Evolutionary conservation across 169 alveolate genomes (phyloP), one percentile per base, ranked within the genome.

Genomic region (Eimeria maxima): DNA sequence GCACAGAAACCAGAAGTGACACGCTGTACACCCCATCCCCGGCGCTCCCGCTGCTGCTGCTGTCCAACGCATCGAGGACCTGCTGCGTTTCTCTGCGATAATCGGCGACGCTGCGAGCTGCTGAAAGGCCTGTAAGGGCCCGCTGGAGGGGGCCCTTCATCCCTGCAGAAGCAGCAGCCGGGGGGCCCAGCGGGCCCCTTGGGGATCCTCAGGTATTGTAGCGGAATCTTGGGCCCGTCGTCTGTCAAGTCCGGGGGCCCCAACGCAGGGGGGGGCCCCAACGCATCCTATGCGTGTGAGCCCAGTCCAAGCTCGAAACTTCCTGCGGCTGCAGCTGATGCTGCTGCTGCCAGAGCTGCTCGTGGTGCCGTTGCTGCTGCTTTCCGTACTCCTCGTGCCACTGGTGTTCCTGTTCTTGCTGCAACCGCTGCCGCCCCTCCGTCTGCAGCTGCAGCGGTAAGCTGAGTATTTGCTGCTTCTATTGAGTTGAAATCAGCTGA

Each of bases 41-140:
- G 76, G 33, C 53, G 91, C 91, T 53, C 76, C 53, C 38, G 83
- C 83, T 73, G 83, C 83, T 73, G 83, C 53, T 73, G 83, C 83
- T 50, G 91, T 55, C 74, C 16, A 83, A 18, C 44, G 91, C 91
- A 33, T 83, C 91, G 0, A 83, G 53, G 24, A 83, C 91, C 50
- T 65, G 91, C 91, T 83, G 91, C 91, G 76, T 65, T n/a, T 83
- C 91, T 11, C 91, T 2, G 55, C 91, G 8, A 42, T 27, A 83
- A n/a, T 83, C 91, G 22, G 91, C 76, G 63, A 29, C 33, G 50
- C 76, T 83, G 71, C 91, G 71, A 47, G 76, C 76, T 11, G 74
- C 91, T 4, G 91, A 29, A 18, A 83, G 29, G 29, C 91, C 91
- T 33, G 8, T 2, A 27, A 83, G 76, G 74, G 91, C 91, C 76